Conservation (phyloP, 2,329 filamentous ascomycete species). For the Cercospora berteroae region DNA sequence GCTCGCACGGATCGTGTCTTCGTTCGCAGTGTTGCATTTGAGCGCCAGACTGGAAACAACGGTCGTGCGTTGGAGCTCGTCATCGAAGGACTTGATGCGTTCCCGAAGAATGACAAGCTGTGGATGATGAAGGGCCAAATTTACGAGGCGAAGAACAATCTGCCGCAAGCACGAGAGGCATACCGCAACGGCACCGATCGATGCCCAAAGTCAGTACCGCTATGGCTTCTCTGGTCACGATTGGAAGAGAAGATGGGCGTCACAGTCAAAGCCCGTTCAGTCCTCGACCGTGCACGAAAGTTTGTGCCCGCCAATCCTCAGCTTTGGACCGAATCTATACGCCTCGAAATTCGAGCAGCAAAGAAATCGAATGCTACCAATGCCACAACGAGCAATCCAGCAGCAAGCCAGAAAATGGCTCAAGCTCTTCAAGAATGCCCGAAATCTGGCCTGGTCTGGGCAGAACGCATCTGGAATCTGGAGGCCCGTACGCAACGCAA, state of each 20-base stretch:
- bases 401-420: constrained; percentile 91
- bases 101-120: constrained; percentile 80
- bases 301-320: constrained; percentile 80
- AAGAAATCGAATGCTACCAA: constrained; percentile 54
- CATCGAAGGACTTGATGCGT: constrained; percentile 80
- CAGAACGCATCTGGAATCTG: constrained; percentile 91
- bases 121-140: constrained; percentile 99
- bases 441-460: constrained; percentile 83
- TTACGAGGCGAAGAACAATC: constrained; percentile 78
- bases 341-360: constrained; percentile 82
- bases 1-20: constrained; percentile 94
- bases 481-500: constrained; percentile 91
- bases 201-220: constrained; percentile 75
- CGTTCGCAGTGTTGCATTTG: constrained; percentile 94
- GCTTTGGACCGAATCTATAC: constrained; percentile 90
- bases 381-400: constrained; percentile 42
- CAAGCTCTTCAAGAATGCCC: constrained; percentile 89
- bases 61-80: constrained; percentile 84
- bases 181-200: constrained; percentile 86
- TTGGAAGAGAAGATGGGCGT: constrained; percentile 83
- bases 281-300: constrained; percentile 86
- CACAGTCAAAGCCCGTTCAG: constrained; percentile 86
- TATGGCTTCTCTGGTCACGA: constrained; percentile 86
- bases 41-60: constrained; percentile 75
- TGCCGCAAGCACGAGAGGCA: constrained; percentile 82